These are phyloP conservation scores for Pyrus betulifolia DNA, from an alignment of 306 rosid species.

Conservation along the genomic window DNA sequence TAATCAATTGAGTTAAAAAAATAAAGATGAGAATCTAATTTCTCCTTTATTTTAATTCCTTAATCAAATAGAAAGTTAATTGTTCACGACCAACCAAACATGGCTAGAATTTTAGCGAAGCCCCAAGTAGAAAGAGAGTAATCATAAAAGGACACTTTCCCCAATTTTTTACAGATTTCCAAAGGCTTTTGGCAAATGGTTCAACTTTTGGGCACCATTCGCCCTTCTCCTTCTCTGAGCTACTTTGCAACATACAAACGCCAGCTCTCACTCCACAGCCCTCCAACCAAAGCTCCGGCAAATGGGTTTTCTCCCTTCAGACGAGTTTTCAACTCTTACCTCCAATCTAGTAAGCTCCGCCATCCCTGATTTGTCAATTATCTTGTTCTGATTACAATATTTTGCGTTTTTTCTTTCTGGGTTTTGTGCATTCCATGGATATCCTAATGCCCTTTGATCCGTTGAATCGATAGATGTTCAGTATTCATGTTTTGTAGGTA, in stretches of 20 bases:
- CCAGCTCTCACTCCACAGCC: slow-evolving; percentile 28
- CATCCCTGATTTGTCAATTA: not conserved
- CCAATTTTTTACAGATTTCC: not conserved
- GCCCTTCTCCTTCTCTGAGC: slow-evolving; percentile 45
- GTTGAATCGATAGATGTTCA: not conserved
- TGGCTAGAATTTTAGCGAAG: not conserved
- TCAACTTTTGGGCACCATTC: slow-evolving; percentile 40
- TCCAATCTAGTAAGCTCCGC: slow-evolving; percentile 36
- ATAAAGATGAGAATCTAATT: too few relatives aligned
- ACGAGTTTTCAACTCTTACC: slow-evolving; percentile 29
- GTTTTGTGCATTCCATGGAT: not conserved
- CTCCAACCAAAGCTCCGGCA: slow-evolving; percentile 24
- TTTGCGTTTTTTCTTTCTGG: not conserved
- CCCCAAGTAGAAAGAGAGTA: not conserved
- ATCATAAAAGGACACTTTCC: not conserved
- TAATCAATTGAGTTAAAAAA: too few relatives aligned
- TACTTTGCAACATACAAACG: slow-evolving; percentile 21
- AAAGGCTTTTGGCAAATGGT: slow-evolving; percentile 23
- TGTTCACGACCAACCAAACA: not conserved
- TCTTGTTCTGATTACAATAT: not conserved
- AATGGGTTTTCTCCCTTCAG: slow-evolving; percentile 31
- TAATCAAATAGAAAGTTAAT: too few relatives aligned
- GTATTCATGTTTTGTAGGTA: not conserved
- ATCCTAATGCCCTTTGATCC: not conserved
- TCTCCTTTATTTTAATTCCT: too few relatives aligned